These are phyloP conservation scores for Phytopythium ostracodes DNA, from an alignment of 352 stramenopile species.

Conservation along the genomic window DNA sequence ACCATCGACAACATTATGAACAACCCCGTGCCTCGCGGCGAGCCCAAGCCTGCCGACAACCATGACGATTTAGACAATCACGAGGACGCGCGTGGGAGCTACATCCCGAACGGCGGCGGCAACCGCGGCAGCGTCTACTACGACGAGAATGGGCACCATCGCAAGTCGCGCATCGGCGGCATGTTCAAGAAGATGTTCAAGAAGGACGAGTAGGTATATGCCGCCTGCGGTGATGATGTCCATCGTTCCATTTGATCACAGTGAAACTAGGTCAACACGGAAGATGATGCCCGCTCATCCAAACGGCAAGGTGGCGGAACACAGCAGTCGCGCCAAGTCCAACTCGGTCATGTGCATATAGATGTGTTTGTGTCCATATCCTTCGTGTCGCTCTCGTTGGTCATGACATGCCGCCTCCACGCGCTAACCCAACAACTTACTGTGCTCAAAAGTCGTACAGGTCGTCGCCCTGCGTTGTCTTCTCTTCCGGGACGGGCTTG, in stretches of 20 bases:
- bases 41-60: not conserved
- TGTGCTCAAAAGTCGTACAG: slow-evolving; percentile 11
- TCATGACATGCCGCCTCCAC: no score
- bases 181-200: slow-evolving; percentile 92
- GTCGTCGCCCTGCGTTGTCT: slow-evolving; percentile 2
- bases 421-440: not conserved
- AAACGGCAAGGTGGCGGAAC: not conserved
- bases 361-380: slow-evolving; percentile 3
- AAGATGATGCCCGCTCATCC: not conserved
- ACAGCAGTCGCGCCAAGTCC: not conserved
- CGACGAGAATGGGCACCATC: slow-evolving; percentile 48
- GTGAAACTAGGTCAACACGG: not conserved
- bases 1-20: slow-evolving; percentile 53
- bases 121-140: slow-evolving; percentile 54
- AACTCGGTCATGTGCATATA: slow-evolving; percentile 5
- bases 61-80: not conserved
- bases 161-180: slow-evolving; percentile 76
- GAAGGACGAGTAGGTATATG: slow-evolving; percentile 48
- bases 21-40: slow-evolving; percentile 27
- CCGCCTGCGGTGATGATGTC: not conserved
- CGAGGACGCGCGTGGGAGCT: slow-evolving; percentile 20
- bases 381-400: not conserved
- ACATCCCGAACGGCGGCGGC: slow-evolving; percentile 12
- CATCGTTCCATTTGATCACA: not conserved
- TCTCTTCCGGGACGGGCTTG: slow-evolving; percentile 9